phyloP scores from a whole-genome alignment of 2,329 filamentous ascomycete species.

The Venturia effusa region DNA sequence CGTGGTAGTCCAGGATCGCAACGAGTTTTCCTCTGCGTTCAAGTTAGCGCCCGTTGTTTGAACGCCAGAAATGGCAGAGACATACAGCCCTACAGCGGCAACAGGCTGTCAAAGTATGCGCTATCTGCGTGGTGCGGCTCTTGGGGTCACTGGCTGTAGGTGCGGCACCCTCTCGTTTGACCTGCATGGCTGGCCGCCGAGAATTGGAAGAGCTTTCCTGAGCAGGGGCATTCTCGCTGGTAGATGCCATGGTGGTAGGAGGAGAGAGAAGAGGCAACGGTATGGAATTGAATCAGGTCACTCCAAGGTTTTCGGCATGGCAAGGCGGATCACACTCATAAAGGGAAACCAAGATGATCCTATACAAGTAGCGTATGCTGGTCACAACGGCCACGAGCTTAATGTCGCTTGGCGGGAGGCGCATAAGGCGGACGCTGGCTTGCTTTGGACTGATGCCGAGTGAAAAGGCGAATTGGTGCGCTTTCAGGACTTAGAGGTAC shows the following conservation, averaged over 20 bases:
- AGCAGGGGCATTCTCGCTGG: not conserved
- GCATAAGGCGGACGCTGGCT: slow-evolving; percentile 2
- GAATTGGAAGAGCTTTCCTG: not conserved
- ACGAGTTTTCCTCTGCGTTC: slow-evolving; percentile 76
- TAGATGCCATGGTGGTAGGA: not conserved
- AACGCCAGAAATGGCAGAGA: slow-evolving; percentile 12
- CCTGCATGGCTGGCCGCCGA: slow-evolving; percentile 4
- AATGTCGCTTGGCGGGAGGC: not conserved
- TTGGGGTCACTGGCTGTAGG: not conserved
- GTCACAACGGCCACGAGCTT: not conserved
- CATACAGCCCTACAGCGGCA: slow-evolving; percentile 68
- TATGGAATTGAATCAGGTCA: not conserved
- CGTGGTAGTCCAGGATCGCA: slow-evolving; percentile 88
- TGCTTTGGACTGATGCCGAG: not conserved
- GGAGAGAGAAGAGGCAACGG: not conserved
- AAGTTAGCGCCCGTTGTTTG: not conserved
- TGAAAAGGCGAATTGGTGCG: not conserved
- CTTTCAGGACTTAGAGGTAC: not conserved
- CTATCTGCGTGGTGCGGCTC: slow-evolving; percentile 37
- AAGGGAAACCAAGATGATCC: not conserved
- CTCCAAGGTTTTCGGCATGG: not conserved
- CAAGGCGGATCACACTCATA: not conserved
- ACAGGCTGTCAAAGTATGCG: slow-evolving; percentile 70
- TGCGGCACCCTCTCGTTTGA: slow-evolving; percentile 6
- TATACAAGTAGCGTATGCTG: not conserved